Evolutionary conservation across 805 yeast species (phyloP).

Genomic region (Saccharomycopsis sp.): DNA sequence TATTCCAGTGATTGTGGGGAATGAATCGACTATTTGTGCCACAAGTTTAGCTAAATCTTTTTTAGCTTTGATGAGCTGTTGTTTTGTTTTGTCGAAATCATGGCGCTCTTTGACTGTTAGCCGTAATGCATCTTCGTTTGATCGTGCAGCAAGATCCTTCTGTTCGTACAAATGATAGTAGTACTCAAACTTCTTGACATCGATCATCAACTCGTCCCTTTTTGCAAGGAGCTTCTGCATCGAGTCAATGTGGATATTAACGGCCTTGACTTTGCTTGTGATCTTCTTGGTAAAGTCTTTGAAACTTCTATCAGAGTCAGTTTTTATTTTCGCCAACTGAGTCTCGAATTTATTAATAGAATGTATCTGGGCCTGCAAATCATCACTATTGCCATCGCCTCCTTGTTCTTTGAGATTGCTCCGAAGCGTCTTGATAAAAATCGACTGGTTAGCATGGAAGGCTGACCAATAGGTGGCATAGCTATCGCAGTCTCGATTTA

Average conservation of each 20-base stretch:
- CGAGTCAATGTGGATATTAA: conserved; percentile 29
- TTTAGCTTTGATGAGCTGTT: conserved; percentile 22
- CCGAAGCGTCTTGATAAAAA: background rate
- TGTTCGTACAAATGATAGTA: conserved; percentile 22
- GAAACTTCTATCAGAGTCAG: conserved; percentile 11
- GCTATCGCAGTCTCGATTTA: conserved; percentile 12
- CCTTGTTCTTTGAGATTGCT: background rate
- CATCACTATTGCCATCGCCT: background rate
- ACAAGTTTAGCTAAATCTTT: conserved; percentile 24
- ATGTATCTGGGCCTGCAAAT: background rate
- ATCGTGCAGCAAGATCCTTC: conserved; percentile 27
- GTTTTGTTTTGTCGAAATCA: conserved; percentile 26
- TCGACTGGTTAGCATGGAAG: conserved; percentile 16
- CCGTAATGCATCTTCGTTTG: conserved; percentile 24
- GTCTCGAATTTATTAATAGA: conserved; percentile 6
- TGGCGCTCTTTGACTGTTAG: conserved; percentile 30
- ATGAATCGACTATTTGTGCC: conserved; percentile 26
- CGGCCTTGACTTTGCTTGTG: conserved; percentile 22
- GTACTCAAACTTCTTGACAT: conserved; percentile 25
- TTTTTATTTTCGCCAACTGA: conserved; percentile 3
- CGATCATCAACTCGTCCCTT: conserved; percentile 29
- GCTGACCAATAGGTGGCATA: conserved; percentile 22
- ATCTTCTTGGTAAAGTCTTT: conserved; percentile 17
- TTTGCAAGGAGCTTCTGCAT: conserved; percentile 31
- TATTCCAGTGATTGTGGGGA: conserved; percentile 33